phyloP scores from a whole-genome alignment of 2,329 filamentous ascomycete genomes.

The Delphinella strobiligena region DNA sequence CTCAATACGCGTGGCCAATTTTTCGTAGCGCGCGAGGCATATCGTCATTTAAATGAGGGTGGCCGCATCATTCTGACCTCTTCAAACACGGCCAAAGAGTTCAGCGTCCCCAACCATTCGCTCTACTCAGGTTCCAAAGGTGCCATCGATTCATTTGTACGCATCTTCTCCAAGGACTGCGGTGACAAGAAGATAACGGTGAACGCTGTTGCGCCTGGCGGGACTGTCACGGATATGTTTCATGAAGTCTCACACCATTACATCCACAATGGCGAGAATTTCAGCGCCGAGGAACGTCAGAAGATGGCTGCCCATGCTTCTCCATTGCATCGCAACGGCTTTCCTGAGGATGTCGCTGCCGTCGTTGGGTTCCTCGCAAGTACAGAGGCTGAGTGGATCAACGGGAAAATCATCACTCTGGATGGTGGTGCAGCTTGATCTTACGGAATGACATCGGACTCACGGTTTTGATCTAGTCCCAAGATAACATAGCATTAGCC shows the following conservation, averaged over 20 bases:
- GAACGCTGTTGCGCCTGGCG: constrained; percentile 49
- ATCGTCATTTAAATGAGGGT: constrained; percentile 40
- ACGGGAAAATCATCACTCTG: too few species aligned
- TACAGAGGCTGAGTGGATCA: too few species aligned
- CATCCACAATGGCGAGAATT: constrained; percentile 44
- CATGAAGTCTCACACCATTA: constrained; percentile 53
- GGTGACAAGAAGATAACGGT: constrained; percentile 44
- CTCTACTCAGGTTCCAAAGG: constrained; percentile 43
- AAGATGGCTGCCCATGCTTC: too few species aligned
- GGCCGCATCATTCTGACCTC: constrained; percentile 44
- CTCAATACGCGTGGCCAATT: constrained; percentile 53
- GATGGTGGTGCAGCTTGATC: too few species aligned
- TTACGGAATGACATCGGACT: too few species aligned
- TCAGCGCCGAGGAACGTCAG: constrained; percentile 46
- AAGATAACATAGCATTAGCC: too few species aligned
- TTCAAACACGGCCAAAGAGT: constrained; percentile 44
- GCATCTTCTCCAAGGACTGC: constrained; percentile 42
- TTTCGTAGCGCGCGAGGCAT: constrained; percentile 47
- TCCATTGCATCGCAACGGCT: too few species aligned
- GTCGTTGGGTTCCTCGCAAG: too few species aligned
- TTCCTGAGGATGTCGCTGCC: too few species aligned
- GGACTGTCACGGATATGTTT: constrained; percentile 48
- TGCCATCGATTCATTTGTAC: constrained; percentile 41
- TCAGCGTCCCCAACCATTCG: constrained; percentile 42
- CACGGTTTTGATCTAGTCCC: too few species aligned